Base-by-base conservation (phyloP, 2,329 filamentous ascomycete genomes). In the Beauveria rudraprayagi region DNA sequence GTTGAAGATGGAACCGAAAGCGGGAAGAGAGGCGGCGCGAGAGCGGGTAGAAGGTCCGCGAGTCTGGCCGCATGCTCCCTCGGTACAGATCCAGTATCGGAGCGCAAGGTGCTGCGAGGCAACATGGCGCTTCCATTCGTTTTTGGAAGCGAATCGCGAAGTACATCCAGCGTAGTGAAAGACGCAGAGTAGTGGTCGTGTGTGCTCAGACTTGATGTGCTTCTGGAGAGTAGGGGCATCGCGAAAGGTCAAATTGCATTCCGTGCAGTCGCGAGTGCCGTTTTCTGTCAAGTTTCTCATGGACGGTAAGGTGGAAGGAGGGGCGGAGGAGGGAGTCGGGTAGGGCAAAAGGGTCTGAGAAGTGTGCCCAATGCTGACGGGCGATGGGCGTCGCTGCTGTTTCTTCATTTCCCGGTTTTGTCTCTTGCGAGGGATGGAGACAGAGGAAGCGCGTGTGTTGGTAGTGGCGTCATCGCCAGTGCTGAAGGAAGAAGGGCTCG, bases 41-140 rank as follows among this genome's bases (percentile, higher is more conserved):
- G 58, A 56, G 24, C 63, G 62, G 3, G 63, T 47, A 4, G 62
- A 64, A 44, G 61, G 67, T 51, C 67, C 70, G 26, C 69, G 70
- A 11, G 69, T 66, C 28, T 74, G 69, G 17, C 71, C 73, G 70
- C 85, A 88, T 8, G 73, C 69, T 63, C 84, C 88, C 37, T 88
- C 77, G 65, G 86, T 82, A 75, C 92, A 97, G 61, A 88, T 79
- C 84, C 87, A 97, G 74, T 86, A 89, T 50, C 82, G 77, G 3
- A 90, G 78, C 59, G 87, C 83, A 24, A 96, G 78, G 70, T 97
- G 93, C 70, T 96, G 89, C 0, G 88, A 89, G 37, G 80, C 77
- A 67, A 93, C 85, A 70, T 97, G 93, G 0, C 93, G 85, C 73
- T 97, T 97, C 93, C 93, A 97, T 72, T 97, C 92, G 70, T 96